phyloP scores from a whole-genome alignment of 2,329 filamentous ascomycete genomes.

The Ophiocordyceps camponoti-saundersi region DNA sequence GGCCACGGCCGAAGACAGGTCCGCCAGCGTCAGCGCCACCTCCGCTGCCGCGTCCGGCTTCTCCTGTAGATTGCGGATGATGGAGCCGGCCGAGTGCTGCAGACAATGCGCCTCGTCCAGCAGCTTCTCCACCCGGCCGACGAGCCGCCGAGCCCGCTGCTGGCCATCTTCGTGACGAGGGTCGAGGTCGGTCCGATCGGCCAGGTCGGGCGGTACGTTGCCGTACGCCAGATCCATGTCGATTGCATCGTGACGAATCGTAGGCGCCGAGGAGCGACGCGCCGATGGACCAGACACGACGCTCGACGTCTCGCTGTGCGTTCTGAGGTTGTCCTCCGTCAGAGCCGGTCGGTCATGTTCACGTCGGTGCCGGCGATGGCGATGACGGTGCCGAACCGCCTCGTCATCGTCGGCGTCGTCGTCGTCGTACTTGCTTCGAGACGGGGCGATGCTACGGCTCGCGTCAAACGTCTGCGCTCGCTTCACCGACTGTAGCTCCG shows the following conservation, averaged over 20 bases:
- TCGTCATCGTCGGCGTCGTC: slow-evolving; percentile 6
- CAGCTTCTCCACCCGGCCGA: slow-evolving; percentile 58
- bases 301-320: slow-evolving; percentile 34
- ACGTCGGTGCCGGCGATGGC: background rate
- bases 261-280: too few relatives aligned
- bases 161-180: slow-evolving; percentile 1
- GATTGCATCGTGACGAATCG: background rate
- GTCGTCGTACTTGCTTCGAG: slow-evolving; percentile 7
- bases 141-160: slow-evolving; percentile 33
- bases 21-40: slow-evolving; percentile 79
- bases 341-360: background rate
- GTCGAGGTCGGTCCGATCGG: slow-evolving; percentile 1
- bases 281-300: slow-evolving; percentile 21
- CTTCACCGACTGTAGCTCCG: slow-evolving; percentile 54
- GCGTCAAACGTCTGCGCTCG: slow-evolving; percentile 42
- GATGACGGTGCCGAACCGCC: background rate
- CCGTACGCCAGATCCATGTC: background rate
- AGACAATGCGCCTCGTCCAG: slow-evolving; percentile 79
- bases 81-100: slow-evolving; percentile 67
- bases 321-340: slow-evolving; percentile 28
- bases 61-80: slow-evolving; percentile 57
- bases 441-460: slow-evolving; percentile 7
- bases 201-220: background rate
- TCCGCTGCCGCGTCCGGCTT: slow-evolving; percentile 80
- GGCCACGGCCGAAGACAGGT: slow-evolving; percentile 65